These are phyloP conservation scores for Silybum marianum DNA, from an alignment of 129 eudicot species.

Conservation along the genomic window DNA sequence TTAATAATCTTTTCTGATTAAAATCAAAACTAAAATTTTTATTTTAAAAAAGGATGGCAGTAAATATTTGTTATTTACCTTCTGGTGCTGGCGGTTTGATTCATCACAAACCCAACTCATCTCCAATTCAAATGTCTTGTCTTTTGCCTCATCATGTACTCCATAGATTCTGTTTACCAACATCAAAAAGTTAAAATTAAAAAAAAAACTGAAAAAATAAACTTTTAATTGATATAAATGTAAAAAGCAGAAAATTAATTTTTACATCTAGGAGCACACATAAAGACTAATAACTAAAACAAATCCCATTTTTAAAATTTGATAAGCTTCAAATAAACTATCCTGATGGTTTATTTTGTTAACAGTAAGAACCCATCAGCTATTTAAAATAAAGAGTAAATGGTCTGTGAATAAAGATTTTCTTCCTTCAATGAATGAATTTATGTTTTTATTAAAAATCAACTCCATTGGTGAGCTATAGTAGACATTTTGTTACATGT, in stretches of 20 bases:
- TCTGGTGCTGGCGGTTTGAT: slow-evolving; percentile 92
- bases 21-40: not conserved
- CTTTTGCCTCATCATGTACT: slow-evolving; percentile 96
- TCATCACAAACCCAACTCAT: slow-evolving; percentile 99
- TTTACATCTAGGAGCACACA: not conserved
- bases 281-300: not conserved
- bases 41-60: not conserved
- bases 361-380: too few relatives aligned
- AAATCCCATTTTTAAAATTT: not conserved
- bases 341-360: too few relatives aligned
- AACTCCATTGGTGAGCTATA: too few relatives aligned
- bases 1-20: not conserved
- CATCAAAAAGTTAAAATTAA: slow-evolving; percentile 15
- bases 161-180: slow-evolving; percentile 76
- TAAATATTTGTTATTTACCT: slow-evolving; percentile 46
- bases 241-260: not conserved
- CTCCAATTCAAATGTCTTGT: slow-evolving; percentile 94
- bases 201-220: not conserved
- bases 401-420: too few relatives aligned
- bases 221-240: not conserved
- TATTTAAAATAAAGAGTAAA: too few relatives aligned
- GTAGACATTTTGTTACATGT: too few relatives aligned
- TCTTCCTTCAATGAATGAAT: too few relatives aligned
- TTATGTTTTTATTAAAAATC: too few relatives aligned
- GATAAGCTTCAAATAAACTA: too few relatives aligned